Conservation (phyloP, 2,329 filamentous ascomycete genomes). For the Stagonosporopsis cucurbitacearum region DNA sequence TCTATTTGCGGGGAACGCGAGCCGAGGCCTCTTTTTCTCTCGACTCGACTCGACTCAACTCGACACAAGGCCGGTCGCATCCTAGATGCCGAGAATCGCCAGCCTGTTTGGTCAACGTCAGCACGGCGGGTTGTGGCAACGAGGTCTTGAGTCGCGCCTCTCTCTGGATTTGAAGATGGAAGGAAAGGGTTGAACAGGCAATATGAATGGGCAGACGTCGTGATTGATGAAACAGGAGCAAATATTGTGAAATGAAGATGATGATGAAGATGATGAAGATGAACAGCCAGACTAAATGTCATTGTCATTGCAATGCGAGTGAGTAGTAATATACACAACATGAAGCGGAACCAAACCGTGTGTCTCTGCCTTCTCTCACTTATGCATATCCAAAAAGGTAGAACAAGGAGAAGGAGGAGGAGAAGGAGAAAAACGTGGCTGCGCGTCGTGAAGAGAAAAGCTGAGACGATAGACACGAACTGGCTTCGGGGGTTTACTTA, state of each 20-base stretch:
- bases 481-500: background rate
- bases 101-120: background rate
- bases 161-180: background rate
- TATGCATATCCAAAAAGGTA: background rate
- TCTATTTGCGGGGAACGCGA: constrained; percentile 16
- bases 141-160: background rate
- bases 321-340: constrained; percentile 17
- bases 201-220: background rate
- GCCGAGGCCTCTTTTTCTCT: constrained; percentile 28
- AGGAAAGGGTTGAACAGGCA: background rate
- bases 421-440: no score
- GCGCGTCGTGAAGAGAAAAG: background rate
- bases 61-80: no score
- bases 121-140: background rate
- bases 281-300: constrained; percentile 15
- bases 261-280: background rate
- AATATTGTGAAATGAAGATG: no score
- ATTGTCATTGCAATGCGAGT: constrained; percentile 23
- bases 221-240: no score
- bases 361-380: background rate
- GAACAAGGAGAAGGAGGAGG: no score
- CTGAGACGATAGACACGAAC: background rate
- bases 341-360: constrained; percentile 4
- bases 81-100: constrained; percentile 25
- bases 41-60: constrained; percentile 19